Conservation (phyloP, 345 rosid genomes). For the Durio zibethinus region DNA sequence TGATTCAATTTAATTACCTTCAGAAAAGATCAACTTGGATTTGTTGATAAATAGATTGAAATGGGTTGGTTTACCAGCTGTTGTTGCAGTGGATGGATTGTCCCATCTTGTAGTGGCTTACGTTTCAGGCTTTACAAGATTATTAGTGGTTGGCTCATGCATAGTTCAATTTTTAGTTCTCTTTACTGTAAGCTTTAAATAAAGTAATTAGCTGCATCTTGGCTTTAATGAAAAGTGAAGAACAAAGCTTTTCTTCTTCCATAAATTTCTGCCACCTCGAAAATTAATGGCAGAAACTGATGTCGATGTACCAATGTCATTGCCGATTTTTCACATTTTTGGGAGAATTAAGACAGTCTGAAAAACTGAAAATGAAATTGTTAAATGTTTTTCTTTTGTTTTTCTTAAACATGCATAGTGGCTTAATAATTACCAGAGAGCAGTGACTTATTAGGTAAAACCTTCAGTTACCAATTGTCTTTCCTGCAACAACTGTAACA, state of each 20-base stretch:
- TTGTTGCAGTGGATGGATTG: conserved; percentile 8
- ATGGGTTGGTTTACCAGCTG: conserved; percentile 8
- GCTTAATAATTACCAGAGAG: no score
- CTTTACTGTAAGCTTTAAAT: neutral
- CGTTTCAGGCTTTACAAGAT: neutral
- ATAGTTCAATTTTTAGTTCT: neutral
- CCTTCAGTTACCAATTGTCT: no score
- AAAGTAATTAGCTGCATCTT: neutral
- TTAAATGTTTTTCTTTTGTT: no score
- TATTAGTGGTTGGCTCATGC: neutral
- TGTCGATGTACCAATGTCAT: neutral
- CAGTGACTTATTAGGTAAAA: no score
- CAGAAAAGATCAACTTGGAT: neutral
- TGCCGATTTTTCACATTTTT: neutral
- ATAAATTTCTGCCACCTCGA: neutral
- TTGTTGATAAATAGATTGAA: neutral
- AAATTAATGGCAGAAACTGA: neutral
- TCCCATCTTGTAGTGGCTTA: neutral
- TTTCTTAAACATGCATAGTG: no score
- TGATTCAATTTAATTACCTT: neutral
- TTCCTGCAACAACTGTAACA: no score
- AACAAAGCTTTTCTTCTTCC: neutral
- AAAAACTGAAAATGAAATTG: no score
- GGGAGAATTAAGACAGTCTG: no score
- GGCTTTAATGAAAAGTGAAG: neutral